Evolutionary conservation across 495 filamentous ascomycete species (phyloP).

Genomic region (Chaetomium tenue): DNA sequence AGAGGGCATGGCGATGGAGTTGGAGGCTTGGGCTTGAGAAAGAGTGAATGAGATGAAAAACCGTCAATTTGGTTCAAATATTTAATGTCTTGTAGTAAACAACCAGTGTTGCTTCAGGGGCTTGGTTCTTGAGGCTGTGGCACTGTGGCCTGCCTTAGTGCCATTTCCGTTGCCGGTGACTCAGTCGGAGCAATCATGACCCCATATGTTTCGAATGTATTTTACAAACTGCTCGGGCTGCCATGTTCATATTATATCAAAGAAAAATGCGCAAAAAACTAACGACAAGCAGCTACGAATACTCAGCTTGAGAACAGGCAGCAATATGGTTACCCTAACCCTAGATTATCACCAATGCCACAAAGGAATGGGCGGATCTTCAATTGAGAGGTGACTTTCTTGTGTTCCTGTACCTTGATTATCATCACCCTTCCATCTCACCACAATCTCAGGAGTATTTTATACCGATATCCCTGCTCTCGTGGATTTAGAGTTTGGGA

Average conservation of each 20-base stretch:
- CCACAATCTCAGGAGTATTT: too few relatives aligned
- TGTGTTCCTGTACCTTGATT: too few relatives aligned
- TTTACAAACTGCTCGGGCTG: neutral
- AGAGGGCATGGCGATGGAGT: neutral
- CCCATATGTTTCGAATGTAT: neutral
- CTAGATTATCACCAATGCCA: too few relatives aligned
- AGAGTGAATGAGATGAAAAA: neutral
- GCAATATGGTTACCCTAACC: too few relatives aligned
- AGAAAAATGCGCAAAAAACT: neutral
- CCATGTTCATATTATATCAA: neutral
- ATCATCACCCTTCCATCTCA: too few relatives aligned
- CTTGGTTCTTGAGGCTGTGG: neutral
- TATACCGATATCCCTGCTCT: too few relatives aligned
- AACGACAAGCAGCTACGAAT: too few relatives aligned
- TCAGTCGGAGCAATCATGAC: neutral
- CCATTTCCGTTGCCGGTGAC: neutral
- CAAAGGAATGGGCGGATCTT: too few relatives aligned
- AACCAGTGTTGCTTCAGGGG: neutral
- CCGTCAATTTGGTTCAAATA: neutral
- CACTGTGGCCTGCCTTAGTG: neutral
- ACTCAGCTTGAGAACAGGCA: too few relatives aligned
- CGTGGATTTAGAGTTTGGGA: too few relatives aligned
- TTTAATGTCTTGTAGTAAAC: neutral
- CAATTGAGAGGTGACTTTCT: too few relatives aligned
- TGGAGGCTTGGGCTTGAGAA: neutral